A percentile compares a stretch with the other conserved stretches of the same genome.
phyloP scores from a whole-genome alignment of 2,329 filamentous ascomycete genomes.

The Nakataea oryzae region DNA sequence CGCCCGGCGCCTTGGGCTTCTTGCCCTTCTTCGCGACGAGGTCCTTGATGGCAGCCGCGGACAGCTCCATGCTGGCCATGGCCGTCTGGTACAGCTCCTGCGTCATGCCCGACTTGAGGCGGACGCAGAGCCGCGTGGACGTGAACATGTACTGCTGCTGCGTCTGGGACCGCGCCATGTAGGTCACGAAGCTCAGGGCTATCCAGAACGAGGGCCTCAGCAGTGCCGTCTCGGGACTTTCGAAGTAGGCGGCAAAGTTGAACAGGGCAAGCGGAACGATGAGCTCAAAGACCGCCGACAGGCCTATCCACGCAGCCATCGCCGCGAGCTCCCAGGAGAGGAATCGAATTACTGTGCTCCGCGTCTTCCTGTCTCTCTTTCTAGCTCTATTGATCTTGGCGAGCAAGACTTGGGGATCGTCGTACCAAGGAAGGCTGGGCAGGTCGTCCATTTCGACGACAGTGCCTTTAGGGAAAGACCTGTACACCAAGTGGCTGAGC shows the following conservation, averaged over 20 bases:
- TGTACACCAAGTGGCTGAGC: conserved; percentile 19
- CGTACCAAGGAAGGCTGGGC: conserved; percentile 41
- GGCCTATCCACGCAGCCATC: conserved; percentile 32
- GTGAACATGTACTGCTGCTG: conserved; percentile 49
- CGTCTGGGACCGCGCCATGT: conserved; percentile 33
- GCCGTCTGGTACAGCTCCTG: conserved; percentile 48
- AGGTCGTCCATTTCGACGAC: conserved; percentile 34
- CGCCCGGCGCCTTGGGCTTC: conserved; percentile 13
- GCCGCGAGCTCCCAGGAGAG: conserved; percentile 28
- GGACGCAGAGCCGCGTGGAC: conserved; percentile 44
- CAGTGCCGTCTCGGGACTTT: conserved; percentile 29
- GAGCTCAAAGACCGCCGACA: conserved; percentile 32
- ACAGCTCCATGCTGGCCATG: conserved; percentile 43
- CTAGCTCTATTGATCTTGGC: conserved; percentile 31
- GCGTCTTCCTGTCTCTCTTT: conserved; percentile 28
- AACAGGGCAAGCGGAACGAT: conserved; percentile 43
- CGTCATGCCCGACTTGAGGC: conserved; percentile 44
- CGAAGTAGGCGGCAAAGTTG: conserved; percentile 39
- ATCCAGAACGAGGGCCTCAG: conserved; percentile 33
- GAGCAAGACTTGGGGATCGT: conserved; percentile 39
- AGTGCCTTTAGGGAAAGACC: conserved; percentile 3
- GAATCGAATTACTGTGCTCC: conserved; percentile 33
- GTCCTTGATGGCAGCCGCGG: conserved; percentile 37
- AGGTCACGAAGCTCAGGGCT: conserved; percentile 40
- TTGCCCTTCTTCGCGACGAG: conserved; percentile 18